Base-by-base conservation (phyloP, 169 alveolate genomes). In the Plasmodium gallinaceum region DNA sequence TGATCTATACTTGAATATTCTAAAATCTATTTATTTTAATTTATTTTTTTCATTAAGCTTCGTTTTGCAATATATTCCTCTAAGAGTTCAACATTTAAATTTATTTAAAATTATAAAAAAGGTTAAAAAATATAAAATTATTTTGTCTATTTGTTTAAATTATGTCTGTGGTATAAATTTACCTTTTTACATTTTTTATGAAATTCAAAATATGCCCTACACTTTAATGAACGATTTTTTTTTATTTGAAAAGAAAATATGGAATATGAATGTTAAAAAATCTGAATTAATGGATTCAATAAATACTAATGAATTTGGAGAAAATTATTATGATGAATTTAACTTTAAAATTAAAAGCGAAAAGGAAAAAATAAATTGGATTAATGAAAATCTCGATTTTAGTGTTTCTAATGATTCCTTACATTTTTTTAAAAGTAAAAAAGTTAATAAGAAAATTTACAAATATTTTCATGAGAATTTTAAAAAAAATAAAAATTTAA, bases 91-190 rank as follows among this genome's bases (percentile, higher is more conserved):
- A 37, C 42, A 78, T 18, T 78, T 78, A 65, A 78, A 64, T 78
- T 78, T 78, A 60, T 78, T 39, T 78, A 78, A 58, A 78, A 64
- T 78, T 78, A 78, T 78, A 78, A 78, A 60, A 57, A 78, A 78
- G 76, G 89, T 78, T 42, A 78, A 52, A 64, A 78, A 78, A 58
- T 78, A 65, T 64, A 78, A 78, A 43, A 64, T 51, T 7, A 78
- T 64, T 64, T 42, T 78, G 20, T 69, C 89, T 60, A 46, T 78
- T 26, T 78, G 89, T 66, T 64, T 78, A 78, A 78, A 78, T 69
- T 66, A 78, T 65, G 65, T 78, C 26, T 78, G 89, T 69, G 89
- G 76, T 16, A 70, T 66, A 66, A 78, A 78, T 48, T 64, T 78
- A 26, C 89, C 89, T 54, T 78, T 78, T 64, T 78, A 78, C 48